These are phyloP conservation scores for Sporobolomyces roseus DNA, from an alignment of 768 basidiomycete genomes.

Conservation along the genomic window DNA sequence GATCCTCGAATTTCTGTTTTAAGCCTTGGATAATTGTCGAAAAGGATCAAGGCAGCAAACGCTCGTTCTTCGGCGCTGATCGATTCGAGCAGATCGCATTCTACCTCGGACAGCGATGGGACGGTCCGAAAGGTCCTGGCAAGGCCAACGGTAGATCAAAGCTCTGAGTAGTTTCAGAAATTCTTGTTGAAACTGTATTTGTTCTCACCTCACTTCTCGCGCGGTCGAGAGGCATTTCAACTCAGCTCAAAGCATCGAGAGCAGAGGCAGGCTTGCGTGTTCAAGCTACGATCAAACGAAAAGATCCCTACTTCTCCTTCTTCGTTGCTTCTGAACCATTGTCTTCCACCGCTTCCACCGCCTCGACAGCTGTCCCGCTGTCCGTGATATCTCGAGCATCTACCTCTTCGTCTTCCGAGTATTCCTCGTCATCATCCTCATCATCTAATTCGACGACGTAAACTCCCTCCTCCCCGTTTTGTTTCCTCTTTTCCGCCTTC, in stretches of 20 bases:
- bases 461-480: background rate
- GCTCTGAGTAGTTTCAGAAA: too few relatives aligned
- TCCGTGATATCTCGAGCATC: background rate
- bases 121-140: slow-evolving; percentile 16
- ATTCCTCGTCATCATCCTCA: slow-evolving; percentile 1
- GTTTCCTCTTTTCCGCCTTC: background rate
- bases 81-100: slow-evolving; percentile 39
- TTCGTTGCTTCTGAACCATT: too few relatives aligned
- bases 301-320: too few relatives aligned
- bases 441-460: slow-evolving; percentile 6
- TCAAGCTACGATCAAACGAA: too few relatives aligned
- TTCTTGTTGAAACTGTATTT: too few relatives aligned
- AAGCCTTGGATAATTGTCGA: slow-evolving; percentile 38
- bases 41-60: slow-evolving; percentile 21
- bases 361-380: too few relatives aligned
- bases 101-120: slow-evolving; percentile 32
- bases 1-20: too few relatives aligned
- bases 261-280: too few relatives aligned
- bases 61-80: slow-evolving; percentile 34
- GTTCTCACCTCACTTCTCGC: too few relatives aligned
- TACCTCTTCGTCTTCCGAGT: background rate
- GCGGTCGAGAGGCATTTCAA: too few relatives aligned
- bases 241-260: too few relatives aligned
- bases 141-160: background rate
- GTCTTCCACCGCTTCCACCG: too few relatives aligned